Conservation (phyloP, 495 filamentous ascomycete genomes). For the Penicillium parvum region DNA sequence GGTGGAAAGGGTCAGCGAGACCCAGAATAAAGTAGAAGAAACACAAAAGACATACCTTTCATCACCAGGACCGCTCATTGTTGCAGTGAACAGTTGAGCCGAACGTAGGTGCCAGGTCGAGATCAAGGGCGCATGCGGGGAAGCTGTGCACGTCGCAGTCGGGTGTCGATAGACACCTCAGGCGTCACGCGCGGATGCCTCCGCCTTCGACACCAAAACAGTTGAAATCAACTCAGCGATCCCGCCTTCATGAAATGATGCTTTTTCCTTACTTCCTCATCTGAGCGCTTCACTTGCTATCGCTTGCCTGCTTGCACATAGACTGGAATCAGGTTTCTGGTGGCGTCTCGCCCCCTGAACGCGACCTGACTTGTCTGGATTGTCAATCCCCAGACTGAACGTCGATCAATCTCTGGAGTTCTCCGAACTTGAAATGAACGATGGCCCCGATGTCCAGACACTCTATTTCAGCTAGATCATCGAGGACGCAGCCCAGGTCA, state of each 20-base stretch:
- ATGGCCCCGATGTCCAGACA: constrained; percentile 24
- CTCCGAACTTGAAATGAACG: constrained; percentile 9
- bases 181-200: constrained; percentile 17
- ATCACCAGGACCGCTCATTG: constrained; percentile 37
- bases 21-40: not conserved
- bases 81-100: constrained; percentile 5
- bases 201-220: constrained; percentile 29
- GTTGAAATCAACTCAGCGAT: not conserved
- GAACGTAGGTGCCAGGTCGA: not conserved
- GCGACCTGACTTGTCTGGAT: constrained; percentile 21
- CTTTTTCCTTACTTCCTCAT: constrained; percentile 1
- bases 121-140: constrained; percentile 16
- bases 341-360: constrained; percentile 7
- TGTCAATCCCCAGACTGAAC: constrained; percentile 12
- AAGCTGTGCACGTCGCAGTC: constrained; percentile 19
- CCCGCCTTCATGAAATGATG: constrained; percentile 6
- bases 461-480: constrained; percentile 29
- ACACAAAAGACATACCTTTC: constrained; percentile 30
- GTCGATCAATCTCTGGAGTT: constrained; percentile 12
- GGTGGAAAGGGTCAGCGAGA: constrained; percentile 7
- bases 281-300: too few relatives aligned
- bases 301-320: too few relatives aligned
- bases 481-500: constrained; percentile 31
- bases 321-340: not conserved
- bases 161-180: constrained; percentile 19